Conservation (phyloP, 129 eudicot genomes). For the Flaveria bidentis region DNA sequence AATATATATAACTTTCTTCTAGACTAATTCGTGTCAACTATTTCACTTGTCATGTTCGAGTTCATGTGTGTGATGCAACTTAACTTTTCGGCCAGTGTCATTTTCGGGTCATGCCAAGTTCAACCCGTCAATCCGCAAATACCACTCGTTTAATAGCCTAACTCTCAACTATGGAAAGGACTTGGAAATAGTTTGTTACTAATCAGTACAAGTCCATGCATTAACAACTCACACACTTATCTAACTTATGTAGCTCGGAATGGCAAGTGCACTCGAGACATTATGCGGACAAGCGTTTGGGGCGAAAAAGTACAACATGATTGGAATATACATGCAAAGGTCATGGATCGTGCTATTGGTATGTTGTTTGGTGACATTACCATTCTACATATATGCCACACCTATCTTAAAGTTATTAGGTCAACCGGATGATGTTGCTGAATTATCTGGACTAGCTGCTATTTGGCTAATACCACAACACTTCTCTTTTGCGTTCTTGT, state of each 20-base stretch:
- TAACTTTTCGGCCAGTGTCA: no score
- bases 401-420: constrained; percentile 57
- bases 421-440: constrained; percentile 59
- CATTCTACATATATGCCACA: constrained; percentile 53
- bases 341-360: constrained; percentile 65
- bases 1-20: no score
- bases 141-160: no score
- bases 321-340: constrained; percentile 75
- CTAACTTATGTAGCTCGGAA: constrained; percentile 47
- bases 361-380: constrained; percentile 52
- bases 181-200: neutral
- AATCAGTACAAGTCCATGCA: neutral
- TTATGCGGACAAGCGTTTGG: constrained; percentile 87
- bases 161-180: neutral
- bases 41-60: no score
- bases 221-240: neutral
- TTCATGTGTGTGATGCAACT: no score
- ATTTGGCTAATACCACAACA: constrained; percentile 78
- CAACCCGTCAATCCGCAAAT: no score
- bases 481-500: constrained; percentile 70
- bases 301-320: constrained; percentile 61
- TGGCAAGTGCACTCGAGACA: constrained; percentile 91
- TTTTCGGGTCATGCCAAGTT: no score
- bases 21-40: no score
- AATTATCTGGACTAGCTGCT: constrained; percentile 55